phyloP scores from a whole-genome alignment of 2,329 filamentous ascomycete genomes.

The Phialemoniopsis sp. region DNA sequence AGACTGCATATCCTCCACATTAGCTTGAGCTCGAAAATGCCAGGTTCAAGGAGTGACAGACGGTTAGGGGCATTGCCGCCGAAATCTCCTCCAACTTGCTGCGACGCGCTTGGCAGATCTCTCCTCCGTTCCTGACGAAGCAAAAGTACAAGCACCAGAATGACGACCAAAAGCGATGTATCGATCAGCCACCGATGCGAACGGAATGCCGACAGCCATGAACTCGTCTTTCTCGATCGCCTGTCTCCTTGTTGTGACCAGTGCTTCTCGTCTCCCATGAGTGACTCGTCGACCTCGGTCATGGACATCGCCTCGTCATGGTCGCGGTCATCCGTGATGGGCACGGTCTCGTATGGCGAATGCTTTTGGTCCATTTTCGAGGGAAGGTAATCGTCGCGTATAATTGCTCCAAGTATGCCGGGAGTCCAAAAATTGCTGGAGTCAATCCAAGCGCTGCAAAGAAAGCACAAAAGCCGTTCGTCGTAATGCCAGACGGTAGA shows the following conservation, averaged over 20 bases:
- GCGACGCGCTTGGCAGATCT: constrained; percentile 4
- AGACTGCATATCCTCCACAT: constrained; percentile 18
- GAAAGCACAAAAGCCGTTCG: no score
- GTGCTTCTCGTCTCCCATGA: constrained; percentile 23
- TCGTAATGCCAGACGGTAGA: no score
- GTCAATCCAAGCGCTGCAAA: no score
- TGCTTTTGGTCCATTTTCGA: no score
- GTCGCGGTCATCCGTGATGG: constrained; percentile 15
- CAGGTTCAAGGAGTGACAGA: no score
- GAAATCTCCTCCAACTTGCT: constrained; percentile 33
- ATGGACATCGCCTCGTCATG: constrained; percentile 19
- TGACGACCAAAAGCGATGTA: constrained; percentile 22
- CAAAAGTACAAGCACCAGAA: constrained; percentile 21
- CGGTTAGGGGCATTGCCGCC: constrained; percentile 28
- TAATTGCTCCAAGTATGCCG: no score
- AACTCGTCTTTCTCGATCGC: constrained; percentile 3
- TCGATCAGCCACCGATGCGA: constrained; percentile 25
- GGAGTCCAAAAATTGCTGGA: no score
- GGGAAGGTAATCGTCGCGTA: no score
- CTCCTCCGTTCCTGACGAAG: constrained; percentile 5
- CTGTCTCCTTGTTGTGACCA: constrained; percentile 11
- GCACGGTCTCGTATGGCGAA: constrained; percentile 14
- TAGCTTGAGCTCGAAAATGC: no score
- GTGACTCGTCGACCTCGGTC: constrained; percentile 28
- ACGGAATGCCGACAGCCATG: constrained; percentile 9